Conservation (phyloP, 257 asterid species). For the Salvia splendens region DNA sequence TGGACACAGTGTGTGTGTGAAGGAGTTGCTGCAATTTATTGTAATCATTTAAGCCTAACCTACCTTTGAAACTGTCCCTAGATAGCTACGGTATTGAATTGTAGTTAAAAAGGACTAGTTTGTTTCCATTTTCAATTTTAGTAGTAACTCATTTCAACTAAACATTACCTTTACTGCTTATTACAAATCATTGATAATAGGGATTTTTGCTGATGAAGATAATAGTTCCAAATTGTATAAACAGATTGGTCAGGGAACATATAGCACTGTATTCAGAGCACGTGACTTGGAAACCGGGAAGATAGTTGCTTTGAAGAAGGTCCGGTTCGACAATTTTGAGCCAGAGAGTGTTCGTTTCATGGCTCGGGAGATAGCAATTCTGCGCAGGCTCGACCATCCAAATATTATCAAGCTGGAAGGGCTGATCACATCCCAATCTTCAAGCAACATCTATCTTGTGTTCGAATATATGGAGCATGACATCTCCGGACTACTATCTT, state of each 20-base stretch:
- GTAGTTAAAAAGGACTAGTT: not conserved
- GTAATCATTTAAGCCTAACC: constrained; percentile 11
- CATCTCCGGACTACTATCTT: constrained; percentile 77
- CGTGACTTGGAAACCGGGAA: constrained; percentile 77
- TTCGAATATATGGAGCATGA: constrained; percentile 99
- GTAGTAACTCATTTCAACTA: not conserved
- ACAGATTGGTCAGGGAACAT: constrained; percentile 98
- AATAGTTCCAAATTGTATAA: not conserved
- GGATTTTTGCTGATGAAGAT: constrained; percentile 23
- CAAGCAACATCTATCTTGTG: constrained; percentile 90
- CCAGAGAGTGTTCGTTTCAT: constrained; percentile 96
- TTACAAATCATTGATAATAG: not conserved
- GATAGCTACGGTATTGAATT: not conserved
- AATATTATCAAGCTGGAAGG: constrained; percentile 86
- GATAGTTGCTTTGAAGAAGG: constrained; percentile 87
- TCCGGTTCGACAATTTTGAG: constrained; percentile 89
- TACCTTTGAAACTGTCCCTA: constrained; percentile 9
- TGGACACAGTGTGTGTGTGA: not conserved
- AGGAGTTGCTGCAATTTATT: constrained; percentile 8
- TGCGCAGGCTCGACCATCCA: constrained; percentile 90
- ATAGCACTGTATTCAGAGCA: constrained; percentile 91
- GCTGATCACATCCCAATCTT: constrained; percentile 70
- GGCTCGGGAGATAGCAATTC: constrained; percentile 89
- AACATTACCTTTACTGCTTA: not conserved
- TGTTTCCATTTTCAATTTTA: not conserved